A percentile compares a stretch with the other conserved stretches of the same genome.
Evolutionary conservation across 768 basidiomycete species (phyloP).

Genomic region (Sarcodon aspratus): DNA sequence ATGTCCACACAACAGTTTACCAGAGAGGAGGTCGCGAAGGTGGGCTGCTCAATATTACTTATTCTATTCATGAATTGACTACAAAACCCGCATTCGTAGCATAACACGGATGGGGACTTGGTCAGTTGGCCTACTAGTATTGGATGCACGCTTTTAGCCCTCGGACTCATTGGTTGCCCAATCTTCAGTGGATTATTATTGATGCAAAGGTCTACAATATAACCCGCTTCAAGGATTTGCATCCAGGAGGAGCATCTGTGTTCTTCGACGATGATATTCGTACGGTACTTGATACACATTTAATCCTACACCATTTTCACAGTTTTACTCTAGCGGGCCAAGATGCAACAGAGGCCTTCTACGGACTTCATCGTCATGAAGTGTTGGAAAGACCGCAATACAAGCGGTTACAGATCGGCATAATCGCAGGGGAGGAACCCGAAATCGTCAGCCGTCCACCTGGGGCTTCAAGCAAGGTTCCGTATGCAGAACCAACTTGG

Average conservation of each 20-base stretch:
- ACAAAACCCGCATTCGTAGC: conserved; percentile 23
- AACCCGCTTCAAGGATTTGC: conserved; percentile 60
- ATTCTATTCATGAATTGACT: background rate
- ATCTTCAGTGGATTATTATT: conserved; percentile 59
- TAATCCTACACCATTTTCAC: background rate
- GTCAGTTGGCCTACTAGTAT: conserved; percentile 20
- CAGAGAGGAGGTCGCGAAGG: conserved; percentile 57
- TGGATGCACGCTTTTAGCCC: background rate
- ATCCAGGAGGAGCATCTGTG: conserved; percentile 70
- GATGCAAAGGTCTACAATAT: conserved; percentile 74
- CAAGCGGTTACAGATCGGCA: conserved; percentile 58
- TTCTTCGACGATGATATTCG: conserved; percentile 60
- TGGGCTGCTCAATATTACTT: conserved; percentile 18
- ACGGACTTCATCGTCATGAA: conserved; percentile 75
- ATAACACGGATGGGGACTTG: conserved; percentile 65
- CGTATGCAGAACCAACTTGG: conserved; percentile 88
- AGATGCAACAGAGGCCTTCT: conserved; percentile 82
- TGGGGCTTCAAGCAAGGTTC: conserved; percentile 39
- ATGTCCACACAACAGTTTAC: conserved; percentile 24
- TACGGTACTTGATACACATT: conserved; percentile 25
- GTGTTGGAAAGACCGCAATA: conserved; percentile 68
- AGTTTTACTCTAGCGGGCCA: conserved; percentile 37
- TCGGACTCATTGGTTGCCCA: background rate
- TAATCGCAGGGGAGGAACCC: conserved; percentile 47
- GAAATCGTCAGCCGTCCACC: conserved; percentile 35